Percentiles rank a stretch among this genome's conserved stretches.
Evolutionary conservation across 768 basidiomycete species (phyloP).

Genomic region (Chalciporus sphaerocephalus): DNA sequence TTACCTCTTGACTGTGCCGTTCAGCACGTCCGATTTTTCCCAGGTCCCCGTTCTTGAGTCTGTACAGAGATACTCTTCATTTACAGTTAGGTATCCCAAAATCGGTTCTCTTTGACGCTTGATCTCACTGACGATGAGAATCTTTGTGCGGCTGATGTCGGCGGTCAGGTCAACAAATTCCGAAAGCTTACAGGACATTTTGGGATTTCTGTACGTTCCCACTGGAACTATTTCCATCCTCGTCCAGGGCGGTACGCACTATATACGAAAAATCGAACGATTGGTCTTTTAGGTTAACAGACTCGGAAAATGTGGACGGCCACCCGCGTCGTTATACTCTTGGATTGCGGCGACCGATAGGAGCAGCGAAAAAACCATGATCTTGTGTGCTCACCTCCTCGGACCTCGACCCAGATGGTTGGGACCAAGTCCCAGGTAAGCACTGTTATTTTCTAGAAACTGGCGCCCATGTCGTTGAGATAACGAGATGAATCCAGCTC

Average conservation of each 20-base stretch:
- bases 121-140: constrained; percentile 18
- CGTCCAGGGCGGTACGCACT: constrained; percentile 1
- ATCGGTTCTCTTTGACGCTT: constrained; percentile 4
- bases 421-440: constrained; percentile 9
- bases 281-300: constrained; percentile 8
- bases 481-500: constrained; percentile 7
- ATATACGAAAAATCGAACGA: background rate
- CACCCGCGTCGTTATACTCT: constrained; percentile 11
- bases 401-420: constrained; percentile 15
- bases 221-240: constrained; percentile 21
- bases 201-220: constrained; percentile 22
- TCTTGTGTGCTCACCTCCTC: constrained; percentile 14
- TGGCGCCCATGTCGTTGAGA: constrained; percentile 19
- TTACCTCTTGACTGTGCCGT: constrained; percentile 8
- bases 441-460: constrained; percentile 4
- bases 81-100: constrained; percentile 2
- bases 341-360: constrained; percentile 8
- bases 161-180: constrained; percentile 20
- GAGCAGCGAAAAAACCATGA: constrained; percentile 7
- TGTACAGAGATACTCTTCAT: constrained; percentile 10
- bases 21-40: constrained; percentile 8
- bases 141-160: constrained; percentile 17
- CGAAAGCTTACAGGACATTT: constrained; percentile 13
- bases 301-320: constrained; percentile 12
- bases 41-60: constrained; percentile 17